phyloP scores from a whole-genome alignment of 2,329 filamentous ascomycete genomes.

The Cladophialophora carrionii region DNA sequence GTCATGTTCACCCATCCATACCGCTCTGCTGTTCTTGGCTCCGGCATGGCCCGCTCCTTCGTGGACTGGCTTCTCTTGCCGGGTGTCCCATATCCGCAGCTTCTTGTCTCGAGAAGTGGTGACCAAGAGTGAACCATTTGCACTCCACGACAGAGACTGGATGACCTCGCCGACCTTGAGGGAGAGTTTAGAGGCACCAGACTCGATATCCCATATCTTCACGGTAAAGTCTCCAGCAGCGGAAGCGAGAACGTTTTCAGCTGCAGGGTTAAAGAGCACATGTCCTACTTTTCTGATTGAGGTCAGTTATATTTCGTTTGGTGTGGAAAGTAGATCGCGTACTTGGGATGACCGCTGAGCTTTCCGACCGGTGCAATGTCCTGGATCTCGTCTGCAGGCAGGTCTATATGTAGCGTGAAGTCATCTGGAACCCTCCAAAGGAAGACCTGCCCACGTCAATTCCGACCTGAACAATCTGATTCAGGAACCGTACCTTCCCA shows the following conservation, averaged over 20 bases:
- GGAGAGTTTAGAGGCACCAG: constrained; percentile 72
- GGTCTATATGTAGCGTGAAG: constrained; percentile 83
- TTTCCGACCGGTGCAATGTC: constrained; percentile 81
- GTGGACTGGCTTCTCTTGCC: constrained; percentile 84
- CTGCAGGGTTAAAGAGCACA: constrained; percentile 95
- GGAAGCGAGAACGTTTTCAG: constrained; percentile 92
- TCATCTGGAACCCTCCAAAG: constrained; percentile 91
- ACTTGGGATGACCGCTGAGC: constrained; percentile 85
- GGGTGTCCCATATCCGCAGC: constrained; percentile 93
- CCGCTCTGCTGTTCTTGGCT: constrained; percentile 94
- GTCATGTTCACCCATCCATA: constrained; percentile 98
- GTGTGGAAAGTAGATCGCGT: constrained; percentile 39
- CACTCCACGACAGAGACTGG: constrained; percentile 94
- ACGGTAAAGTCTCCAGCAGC: constrained; percentile 92
- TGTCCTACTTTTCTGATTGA: constrained; percentile 85
- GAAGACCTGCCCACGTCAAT: constrained; percentile 63
- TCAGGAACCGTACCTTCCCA: constrained; percentile 66
- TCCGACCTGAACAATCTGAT: constrained; percentile 20
- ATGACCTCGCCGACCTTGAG: constrained; percentile 90
- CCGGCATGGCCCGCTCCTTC: constrained; percentile 84
- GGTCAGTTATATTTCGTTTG: constrained; percentile 28
- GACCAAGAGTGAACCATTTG: constrained; percentile 79
- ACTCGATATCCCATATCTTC: constrained; percentile 92
- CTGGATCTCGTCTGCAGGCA: constrained; percentile 71
- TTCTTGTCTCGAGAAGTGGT: constrained; percentile 99